These are phyloP conservation scores for Beauveria sp. DNA, from an alignment of 2,329 filamentous ascomycete genomes.

Conservation along the genomic window DNA sequence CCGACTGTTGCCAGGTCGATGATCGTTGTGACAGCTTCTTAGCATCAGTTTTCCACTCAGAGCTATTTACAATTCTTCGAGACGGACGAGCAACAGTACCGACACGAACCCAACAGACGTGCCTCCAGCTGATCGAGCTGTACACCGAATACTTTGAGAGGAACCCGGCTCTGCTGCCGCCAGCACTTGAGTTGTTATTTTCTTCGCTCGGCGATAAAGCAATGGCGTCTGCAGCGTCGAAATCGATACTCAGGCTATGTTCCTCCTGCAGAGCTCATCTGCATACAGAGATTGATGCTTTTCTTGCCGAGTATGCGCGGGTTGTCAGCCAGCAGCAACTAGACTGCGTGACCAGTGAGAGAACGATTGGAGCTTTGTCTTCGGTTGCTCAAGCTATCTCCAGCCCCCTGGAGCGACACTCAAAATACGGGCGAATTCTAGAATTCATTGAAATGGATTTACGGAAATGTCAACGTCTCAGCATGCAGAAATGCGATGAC, in stretches of 20 bases:
- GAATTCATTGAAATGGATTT: slow-evolving; percentile 54
- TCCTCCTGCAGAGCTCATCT: slow-evolving; percentile 65
- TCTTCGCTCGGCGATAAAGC: slow-evolving; percentile 54
- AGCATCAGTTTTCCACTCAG: slow-evolving; percentile 51
- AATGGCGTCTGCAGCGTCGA: slow-evolving; percentile 61
- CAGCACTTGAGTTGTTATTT: slow-evolving; percentile 68
- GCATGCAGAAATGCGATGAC: neutral
- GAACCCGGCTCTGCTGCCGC: slow-evolving; percentile 57
- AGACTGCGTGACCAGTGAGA: slow-evolving; percentile 64
- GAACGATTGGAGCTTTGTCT: slow-evolving; percentile 65
- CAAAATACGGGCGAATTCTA: slow-evolving; percentile 50
- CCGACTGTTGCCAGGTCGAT: slow-evolving; percentile 56
- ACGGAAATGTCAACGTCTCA: slow-evolving; percentile 14
- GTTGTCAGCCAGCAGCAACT: slow-evolving; percentile 47
- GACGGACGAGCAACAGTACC: slow-evolving; percentile 47
- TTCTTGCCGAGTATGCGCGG: slow-evolving; percentile 63
- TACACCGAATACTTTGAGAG: slow-evolving; percentile 72
- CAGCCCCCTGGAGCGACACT: slow-evolving; percentile 45
- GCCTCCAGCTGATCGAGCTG: slow-evolving; percentile 61
- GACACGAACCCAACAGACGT: slow-evolving; percentile 56
- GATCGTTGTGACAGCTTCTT: slow-evolving; percentile 51
- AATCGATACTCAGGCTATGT: slow-evolving; percentile 66
- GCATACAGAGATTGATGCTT: slow-evolving; percentile 57
- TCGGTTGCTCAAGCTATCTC: slow-evolving; percentile 66
- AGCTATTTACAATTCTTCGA: slow-evolving; percentile 48